Percentiles rank a stretch among this genome's conserved stretches.
These are phyloP conservation scores for Jamesozyma hellenica DNA, from an alignment of 805 yeast species.

Conservation along the genomic window DNA sequence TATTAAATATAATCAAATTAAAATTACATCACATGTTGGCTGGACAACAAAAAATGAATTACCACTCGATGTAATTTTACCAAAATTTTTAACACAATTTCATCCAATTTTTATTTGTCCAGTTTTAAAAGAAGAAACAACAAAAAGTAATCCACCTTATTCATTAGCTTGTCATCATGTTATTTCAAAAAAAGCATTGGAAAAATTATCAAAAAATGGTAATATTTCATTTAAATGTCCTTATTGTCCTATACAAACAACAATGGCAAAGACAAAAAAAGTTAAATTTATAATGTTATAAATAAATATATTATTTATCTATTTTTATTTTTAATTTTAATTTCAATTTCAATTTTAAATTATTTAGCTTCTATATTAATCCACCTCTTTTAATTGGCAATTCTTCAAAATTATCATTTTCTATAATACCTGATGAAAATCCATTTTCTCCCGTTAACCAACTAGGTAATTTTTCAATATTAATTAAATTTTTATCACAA, in stretches of 20 bases:
- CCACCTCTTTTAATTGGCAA: conserved; percentile 13
- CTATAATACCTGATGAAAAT: conserved; percentile 37
- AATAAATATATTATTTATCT: neutral
- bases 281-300: conserved; percentile 34
- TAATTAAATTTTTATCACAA: conserved; percentile 38
- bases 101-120: conserved; percentile 68
- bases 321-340: neutral
- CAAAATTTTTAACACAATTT: conserved; percentile 38
- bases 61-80: conserved; percentile 52
- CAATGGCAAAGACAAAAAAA: conserved; percentile 35
- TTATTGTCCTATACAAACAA: conserved; percentile 49
- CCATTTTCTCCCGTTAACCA: conserved; percentile 79
- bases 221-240: conserved; percentile 55
- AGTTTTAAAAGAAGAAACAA: conserved; percentile 56
- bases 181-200: conserved; percentile 44
- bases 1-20: conserved; percentile 36
- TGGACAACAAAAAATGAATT: conserved; percentile 53
- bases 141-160: conserved; percentile 52
- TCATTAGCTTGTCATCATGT: conserved; percentile 56
- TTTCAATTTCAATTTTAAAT: no score
- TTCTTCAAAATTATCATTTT: conserved; percentile 30
- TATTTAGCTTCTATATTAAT: conserved; percentile 7
- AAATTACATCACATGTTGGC: conserved; percentile 25
- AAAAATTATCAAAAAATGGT: conserved; percentile 35
- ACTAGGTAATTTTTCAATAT: conserved; percentile 52